Evolutionary conservation across 108 stramenopile species (phyloP).

Genomic region (Discostella pseudostelligera): DNA sequence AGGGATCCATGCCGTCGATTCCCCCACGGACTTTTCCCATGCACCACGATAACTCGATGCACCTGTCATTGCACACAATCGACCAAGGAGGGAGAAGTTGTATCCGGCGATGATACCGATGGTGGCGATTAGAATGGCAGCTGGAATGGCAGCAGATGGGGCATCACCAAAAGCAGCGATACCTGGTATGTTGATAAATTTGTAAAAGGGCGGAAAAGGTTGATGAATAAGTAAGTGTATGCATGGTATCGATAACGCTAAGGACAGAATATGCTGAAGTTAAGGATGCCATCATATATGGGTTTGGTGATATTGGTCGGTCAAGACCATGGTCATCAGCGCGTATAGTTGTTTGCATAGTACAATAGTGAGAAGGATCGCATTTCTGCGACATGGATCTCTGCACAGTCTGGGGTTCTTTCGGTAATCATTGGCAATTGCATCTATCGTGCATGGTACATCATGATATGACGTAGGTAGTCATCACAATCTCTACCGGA

Average conservation of each 20-base stretch:
- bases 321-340: conserved; percentile 38
- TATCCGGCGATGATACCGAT: conserved; percentile 74
- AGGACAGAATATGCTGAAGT: neutral
- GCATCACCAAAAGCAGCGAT: conserved; percentile 90
- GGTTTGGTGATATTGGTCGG: conserved; percentile 38
- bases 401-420: conserved; percentile 30
- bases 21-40: conserved; percentile 84
- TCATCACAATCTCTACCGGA: neutral
- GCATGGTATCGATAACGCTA: neutral
- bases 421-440: conserved; percentile 39
- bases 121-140: conserved; percentile 62
- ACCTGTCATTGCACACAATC: conserved; percentile 77
- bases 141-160: conserved; percentile 87
- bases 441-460: no score
- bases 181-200: conserved; percentile 35
- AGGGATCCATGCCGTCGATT: conserved; percentile 80
- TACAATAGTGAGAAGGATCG: conserved; percentile 43
- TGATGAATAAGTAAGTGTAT: conserved; percentile 1
- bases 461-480: neutral
- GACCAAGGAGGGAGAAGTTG: conserved; percentile 70
- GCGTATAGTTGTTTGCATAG: conserved; percentile 42
- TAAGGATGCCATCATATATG: conserved; percentile 17
- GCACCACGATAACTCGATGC: conserved; percentile 84
- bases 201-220: neutral
- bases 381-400: conserved; percentile 32